Evolutionary conservation across 495 filamentous ascomycete species (phyloP), one percentile per base, ranked within the genome.

Genomic region (Opeltia flavorubescens): DNA sequence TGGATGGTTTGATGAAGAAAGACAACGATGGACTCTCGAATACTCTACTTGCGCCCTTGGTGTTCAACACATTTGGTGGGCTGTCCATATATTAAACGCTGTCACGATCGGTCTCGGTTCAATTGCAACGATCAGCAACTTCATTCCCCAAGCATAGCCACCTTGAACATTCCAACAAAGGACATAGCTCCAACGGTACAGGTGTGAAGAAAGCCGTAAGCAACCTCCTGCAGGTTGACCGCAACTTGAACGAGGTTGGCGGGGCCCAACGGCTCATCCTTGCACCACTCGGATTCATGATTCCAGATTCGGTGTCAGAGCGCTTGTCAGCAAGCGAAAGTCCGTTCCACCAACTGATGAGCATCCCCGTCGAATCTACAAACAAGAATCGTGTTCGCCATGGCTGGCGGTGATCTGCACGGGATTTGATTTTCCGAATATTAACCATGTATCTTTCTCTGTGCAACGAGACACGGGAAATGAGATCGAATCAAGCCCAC

Each of bases 21-120:
- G 54, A 0, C 66, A 46, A 65, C 79, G 84, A 53, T 98, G 91
- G 91, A 69, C 69, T 52, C 84, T 84, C 43, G 85, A 85, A 48
- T 88, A 87, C 56, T 68, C 64, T 6, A 81, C 75, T 27, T 96
- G 91, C 58, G 64, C 71, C 11, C 62, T 89, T 40, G 91, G 89
- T 4, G 76, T 77, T 26, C 91, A 95, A 69, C 87, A 95, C 63
- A 68, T 89, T 26, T 98, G 91, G 91, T 98, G 91, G 91, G 70
- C 74, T 3, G 79, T 93, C 2, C 87, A 96, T 62, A 63, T 83
- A 9, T 47, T 86, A 38, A 76, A 85, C 55, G 33, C 88, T 6
- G 63, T 83, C 24, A 75, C 77, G 1, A n/a, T 52, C 12, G 42
- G 42, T 21, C 25, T 29, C 6, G 42, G 17, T 13, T 30, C 42